Base-by-base conservation (phyloP, 2,329 filamentous ascomycete species). In the Colletotrichum agaves region DNA sequence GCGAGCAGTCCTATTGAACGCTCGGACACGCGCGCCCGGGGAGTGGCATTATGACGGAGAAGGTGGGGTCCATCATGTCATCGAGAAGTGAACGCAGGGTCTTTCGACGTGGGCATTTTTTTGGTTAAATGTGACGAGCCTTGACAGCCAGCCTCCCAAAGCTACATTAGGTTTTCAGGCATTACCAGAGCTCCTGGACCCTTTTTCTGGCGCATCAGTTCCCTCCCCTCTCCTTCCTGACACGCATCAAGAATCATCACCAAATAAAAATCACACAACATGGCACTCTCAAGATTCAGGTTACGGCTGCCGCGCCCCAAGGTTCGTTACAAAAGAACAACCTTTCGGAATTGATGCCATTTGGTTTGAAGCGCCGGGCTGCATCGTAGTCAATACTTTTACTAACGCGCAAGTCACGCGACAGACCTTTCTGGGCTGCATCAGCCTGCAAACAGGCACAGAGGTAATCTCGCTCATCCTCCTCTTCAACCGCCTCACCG, bases 401-500 rank as follows among this genome's bases (percentile, higher is more conserved):
- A 39, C 57, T 63, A 19, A 69, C 37, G 37, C 39, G 19, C 6
- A 37, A 41, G 19, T 47, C 44, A 43, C 21, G 23, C 47, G 41
- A 58, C 77, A 97, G 94, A 91, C 89, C 52, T 95, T 97, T 78
- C 87, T 97, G 72, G 93, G 93, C 77, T 84, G 94, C 75, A 91
- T 97, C 83, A 93, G 92, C 76, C 89, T 98, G 61, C 92, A 93
- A 74, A 95, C 93, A 37, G 94, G 93, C 72, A 91, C 93, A 52
- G 93, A 96, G 73, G 87, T 98, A 74, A 93, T 97, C 74, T 90
- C 92, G 4, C 85, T 96, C 69, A 90, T 92, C 11, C 88, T 97
- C 71, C 85, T 97, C 62, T 90, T 98, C 82, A 98, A 98, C 85
- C 97, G 97, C 80, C 88, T 94, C 72, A 95, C 93, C 56, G 94